These are phyloP conservation scores for Chrysoporthe deuterocubensis DNA, from an alignment of 2,329 filamentous ascomycete genomes.

Conservation along the genomic window DNA sequence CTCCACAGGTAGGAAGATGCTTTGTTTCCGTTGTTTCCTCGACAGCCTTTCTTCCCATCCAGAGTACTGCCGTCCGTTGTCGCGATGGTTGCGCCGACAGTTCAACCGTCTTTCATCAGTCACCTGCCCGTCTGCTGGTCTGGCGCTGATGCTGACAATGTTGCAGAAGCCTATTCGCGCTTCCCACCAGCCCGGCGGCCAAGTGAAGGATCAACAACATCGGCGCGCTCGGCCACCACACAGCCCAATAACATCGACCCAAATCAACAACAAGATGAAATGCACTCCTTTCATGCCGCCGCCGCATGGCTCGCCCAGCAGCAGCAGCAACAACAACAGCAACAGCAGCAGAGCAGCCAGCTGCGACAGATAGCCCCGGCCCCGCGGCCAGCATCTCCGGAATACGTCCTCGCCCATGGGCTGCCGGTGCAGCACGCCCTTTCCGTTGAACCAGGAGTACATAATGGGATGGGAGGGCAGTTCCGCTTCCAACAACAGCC, in stretches of 20 bases:
- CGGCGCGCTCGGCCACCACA: constrained; percentile 57
- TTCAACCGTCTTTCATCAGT: background rate
- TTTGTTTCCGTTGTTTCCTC: background rate
- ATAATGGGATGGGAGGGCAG: constrained; percentile 44
- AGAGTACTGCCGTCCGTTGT: background rate
- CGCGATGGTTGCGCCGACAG: background rate
- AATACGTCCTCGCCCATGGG: constrained; percentile 60
- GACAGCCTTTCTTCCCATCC: background rate
- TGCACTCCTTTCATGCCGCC: constrained; percentile 46
- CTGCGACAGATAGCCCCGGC: constrained; percentile 48
- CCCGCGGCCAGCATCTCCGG: constrained; percentile 54
- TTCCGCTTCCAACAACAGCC: constrained; percentile 46
- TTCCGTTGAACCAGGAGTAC: constrained; percentile 55
- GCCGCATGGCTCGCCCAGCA: constrained; percentile 52
- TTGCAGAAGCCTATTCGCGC: constrained; percentile 27
- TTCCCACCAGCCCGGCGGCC: constrained; percentile 26
- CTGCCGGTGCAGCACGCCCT: constrained; percentile 51
- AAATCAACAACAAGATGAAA: constrained; percentile 49
- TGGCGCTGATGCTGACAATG: constrained; percentile 12
- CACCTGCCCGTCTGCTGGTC: background rate
- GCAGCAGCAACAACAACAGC: constrained; percentile 34
- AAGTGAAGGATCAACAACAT: constrained; percentile 47
- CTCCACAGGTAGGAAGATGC: constrained; percentile 26
- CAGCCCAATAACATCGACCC: constrained; percentile 55
- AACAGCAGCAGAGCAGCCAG: constrained; percentile 43